phyloP scores from a whole-genome alignment of 768 basidiomycete genomes.

The Tricholomella constricta region DNA sequence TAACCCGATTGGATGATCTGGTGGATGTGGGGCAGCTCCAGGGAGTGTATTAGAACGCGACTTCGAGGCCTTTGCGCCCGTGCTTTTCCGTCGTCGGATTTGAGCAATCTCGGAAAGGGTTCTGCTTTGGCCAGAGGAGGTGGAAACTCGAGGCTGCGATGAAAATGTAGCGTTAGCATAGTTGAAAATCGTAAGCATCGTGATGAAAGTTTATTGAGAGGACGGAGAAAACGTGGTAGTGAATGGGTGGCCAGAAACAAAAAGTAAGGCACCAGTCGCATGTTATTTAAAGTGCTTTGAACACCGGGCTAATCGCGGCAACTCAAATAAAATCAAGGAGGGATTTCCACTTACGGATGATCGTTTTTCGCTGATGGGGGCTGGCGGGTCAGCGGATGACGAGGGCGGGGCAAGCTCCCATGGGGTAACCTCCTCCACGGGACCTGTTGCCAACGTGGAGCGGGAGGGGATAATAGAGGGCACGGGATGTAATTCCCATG shows the following conservation, averaged over 20 bases:
- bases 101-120: conserved; percentile 28
- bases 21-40: conserved; percentile 13
- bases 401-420: conserved; percentile 34
- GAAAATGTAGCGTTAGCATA: conserved; percentile 9
- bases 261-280: conserved; percentile 8
- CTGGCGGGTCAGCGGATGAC: conserved; percentile 2
- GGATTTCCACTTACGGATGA: conserved; percentile 22
- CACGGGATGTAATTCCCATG: conserved; percentile 33
- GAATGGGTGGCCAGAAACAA: background rate
- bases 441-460: conserved; percentile 27
- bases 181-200: conserved; percentile 15
- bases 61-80: conserved; percentile 28
- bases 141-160: conserved; percentile 29
- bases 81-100: conserved; percentile 35
- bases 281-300: conserved; percentile 7
- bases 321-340: conserved; percentile 12
- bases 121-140: conserved; percentile 27
- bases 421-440: conserved; percentile 30
- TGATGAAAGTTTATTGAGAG: conserved; percentile 9
- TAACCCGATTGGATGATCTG: background rate
- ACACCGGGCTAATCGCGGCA: conserved; percentile 12
- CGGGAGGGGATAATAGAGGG: conserved; percentile 21
- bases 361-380: conserved; percentile 13
- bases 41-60: conserved; percentile 22
- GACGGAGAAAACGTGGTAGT: background rate